These are phyloP conservation scores for Ophiocordyceps camponoti-floridani DNA, from an alignment of 2,329 filamentous ascomycete species.

Conservation along the genomic window DNA sequence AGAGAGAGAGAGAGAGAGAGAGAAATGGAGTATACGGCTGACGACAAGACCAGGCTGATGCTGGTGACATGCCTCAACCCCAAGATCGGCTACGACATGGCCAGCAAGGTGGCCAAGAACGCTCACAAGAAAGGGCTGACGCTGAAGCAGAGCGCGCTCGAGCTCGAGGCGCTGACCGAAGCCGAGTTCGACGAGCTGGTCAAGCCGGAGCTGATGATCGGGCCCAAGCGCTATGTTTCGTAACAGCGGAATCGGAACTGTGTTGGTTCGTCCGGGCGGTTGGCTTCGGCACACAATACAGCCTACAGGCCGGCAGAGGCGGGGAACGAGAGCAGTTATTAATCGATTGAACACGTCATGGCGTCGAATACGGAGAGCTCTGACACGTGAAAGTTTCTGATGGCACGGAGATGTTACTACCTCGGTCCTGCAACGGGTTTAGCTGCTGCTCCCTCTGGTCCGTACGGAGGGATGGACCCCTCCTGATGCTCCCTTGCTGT, in stretches of 20 bases:
- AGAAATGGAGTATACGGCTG: not conserved
- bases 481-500: too few relatives aligned
- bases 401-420: not conserved
- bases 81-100: slow-evolving; percentile 95
- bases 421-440: not conserved
- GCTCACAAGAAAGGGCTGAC: slow-evolving; percentile 96
- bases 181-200: slow-evolving; percentile 86
- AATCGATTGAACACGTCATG: too few relatives aligned
- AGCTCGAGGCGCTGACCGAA: slow-evolving; percentile 73
- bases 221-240: slow-evolving; percentile 40
- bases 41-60: slow-evolving; percentile 52
- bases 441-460: not conserved
- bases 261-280: too few relatives aligned
- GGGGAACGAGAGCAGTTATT: not conserved
- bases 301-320: not conserved
- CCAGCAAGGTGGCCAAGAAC: slow-evolving; percentile 93
- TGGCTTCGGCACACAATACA: not conserved
- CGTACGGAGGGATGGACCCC: not conserved
- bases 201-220: slow-evolving; percentile 87
- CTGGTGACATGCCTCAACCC: slow-evolving; percentile 95
- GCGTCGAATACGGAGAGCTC: not conserved
- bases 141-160: slow-evolving; percentile 83
- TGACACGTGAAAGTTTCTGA: not conserved
- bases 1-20: not conserved
- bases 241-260: too few relatives aligned